A percentile compares a stretch with the other conserved stretches of the same genome.
These are phyloP conservation scores for Penicillium waksmanii DNA, from an alignment of 495 filamentous ascomycete species.

Conservation along the genomic window DNA sequence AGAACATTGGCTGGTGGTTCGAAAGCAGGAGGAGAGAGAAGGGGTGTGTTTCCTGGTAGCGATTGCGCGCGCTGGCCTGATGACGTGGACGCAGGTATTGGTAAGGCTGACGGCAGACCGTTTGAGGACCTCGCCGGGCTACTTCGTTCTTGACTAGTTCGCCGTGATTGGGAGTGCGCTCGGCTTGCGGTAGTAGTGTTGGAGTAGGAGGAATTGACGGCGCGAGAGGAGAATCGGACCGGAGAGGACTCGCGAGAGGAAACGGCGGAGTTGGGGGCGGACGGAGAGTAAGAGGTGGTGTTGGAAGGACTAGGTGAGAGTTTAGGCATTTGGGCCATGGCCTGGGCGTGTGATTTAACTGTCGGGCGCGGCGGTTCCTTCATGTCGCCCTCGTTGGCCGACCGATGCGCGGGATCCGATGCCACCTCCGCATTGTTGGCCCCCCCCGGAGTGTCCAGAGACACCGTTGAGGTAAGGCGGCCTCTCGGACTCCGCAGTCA, in stretches of 20 bases:
- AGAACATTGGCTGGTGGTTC: slow-evolving; percentile 64
- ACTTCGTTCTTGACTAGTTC: slow-evolving; percentile 65
- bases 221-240: slow-evolving; percentile 41
- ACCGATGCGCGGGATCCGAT: slow-evolving; percentile 31
- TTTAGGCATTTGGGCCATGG: slow-evolving; percentile 44
- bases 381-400: slow-evolving; percentile 38
- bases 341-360: slow-evolving; percentile 35
- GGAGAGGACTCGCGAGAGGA: slow-evolving; percentile 58
- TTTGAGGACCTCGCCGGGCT: slow-evolving; percentile 64
- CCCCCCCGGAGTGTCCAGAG: slow-evolving; percentile 38
- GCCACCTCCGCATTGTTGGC: slow-evolving; percentile 36
- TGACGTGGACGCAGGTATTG: slow-evolving; percentile 57
- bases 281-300: slow-evolving; percentile 37
- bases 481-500: slow-evolving; percentile 52
- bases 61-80: slow-evolving; percentile 68
- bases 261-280: slow-evolving; percentile 46
- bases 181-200: slow-evolving; percentile 36
- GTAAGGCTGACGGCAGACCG: slow-evolving; percentile 41
- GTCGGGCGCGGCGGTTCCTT: slow-evolving; percentile 36
- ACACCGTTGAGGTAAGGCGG: slow-evolving; percentile 42
- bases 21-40: slow-evolving; percentile 50
- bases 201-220: slow-evolving; percentile 33
- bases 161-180: slow-evolving; percentile 61
- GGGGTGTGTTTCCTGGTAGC: slow-evolving; percentile 60
- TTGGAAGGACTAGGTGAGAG: slow-evolving; percentile 37